A percentile compares a stretch with the other conserved stretches of the same genome.
phyloP scores from a whole-genome alignment of 768 basidiomycete species.

The Polyporus arcularius region DNA sequence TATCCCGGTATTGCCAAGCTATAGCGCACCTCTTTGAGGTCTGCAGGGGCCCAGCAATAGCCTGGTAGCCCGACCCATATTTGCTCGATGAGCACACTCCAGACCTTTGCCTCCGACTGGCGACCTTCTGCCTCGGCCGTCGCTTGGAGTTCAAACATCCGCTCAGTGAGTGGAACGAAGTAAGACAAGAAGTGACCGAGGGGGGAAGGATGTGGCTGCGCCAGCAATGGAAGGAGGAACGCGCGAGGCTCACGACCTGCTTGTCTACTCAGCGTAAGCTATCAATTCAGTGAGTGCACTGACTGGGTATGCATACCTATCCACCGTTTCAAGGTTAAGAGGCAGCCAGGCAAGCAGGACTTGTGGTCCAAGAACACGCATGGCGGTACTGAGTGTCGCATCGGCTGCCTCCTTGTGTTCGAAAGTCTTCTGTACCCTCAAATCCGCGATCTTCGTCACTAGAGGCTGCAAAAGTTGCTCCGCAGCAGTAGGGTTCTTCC shows the following conservation, averaged over 20 bases:
- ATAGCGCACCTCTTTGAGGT: conserved; percentile 52
- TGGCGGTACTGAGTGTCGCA: conserved; percentile 71
- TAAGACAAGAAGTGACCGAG: conserved; percentile 84
- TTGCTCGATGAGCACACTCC: conserved; percentile 91
- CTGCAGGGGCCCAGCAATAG: conserved; percentile 82
- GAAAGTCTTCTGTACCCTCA: conserved; percentile 79
- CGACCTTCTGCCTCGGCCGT: conserved; percentile 73
- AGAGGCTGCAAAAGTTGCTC: conserved; percentile 70
- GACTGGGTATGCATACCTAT: conserved; percentile 55
- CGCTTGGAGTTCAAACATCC: conserved; percentile 87
- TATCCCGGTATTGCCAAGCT: neutral
- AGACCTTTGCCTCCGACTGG: conserved; percentile 89
- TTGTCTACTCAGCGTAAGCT: conserved; percentile 42
- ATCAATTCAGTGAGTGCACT: neutral
- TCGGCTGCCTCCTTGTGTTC: conserved; percentile 92
- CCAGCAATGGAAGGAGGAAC: conserved; percentile 85
- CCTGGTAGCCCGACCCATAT: conserved; percentile 91
- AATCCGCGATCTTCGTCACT: conserved; percentile 68
- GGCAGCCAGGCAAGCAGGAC: conserved; percentile 75
- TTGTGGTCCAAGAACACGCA: conserved; percentile 85
- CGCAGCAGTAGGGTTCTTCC: conserved; percentile 55
- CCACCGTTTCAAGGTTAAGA: conserved; percentile 80
- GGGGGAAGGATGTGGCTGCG: conserved; percentile 78
- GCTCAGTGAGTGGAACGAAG: conserved; percentile 93
- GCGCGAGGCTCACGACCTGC: conserved; percentile 84